Conservation (phyloP, 2,329 filamentous ascomycete genomes). For the Trichoderma asperellum region DNA sequence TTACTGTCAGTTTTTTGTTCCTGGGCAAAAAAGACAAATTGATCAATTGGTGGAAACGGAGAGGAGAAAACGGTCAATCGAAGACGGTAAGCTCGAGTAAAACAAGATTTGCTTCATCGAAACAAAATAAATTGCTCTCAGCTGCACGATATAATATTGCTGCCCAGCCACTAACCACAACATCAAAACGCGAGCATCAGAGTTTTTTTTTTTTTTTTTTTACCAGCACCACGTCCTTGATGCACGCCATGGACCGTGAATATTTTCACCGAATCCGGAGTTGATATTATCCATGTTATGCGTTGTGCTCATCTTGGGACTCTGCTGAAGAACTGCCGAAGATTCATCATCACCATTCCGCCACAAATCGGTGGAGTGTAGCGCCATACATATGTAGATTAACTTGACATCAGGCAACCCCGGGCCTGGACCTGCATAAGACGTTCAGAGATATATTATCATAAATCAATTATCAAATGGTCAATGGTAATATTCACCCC, state of each 20-base stretch:
- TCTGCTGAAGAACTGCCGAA: background rate
- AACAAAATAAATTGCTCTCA: background rate
- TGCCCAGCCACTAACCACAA: background rate
- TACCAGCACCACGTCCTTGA: background rate
- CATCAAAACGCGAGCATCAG: background rate
- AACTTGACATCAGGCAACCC: background rate
- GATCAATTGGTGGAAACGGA: background rate
- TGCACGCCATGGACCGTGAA: background rate
- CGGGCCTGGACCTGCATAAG: background rate
- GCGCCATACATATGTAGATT: background rate
- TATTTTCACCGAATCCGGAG: background rate
- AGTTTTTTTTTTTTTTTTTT: conserved; percentile 13
- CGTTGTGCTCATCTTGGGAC: background rate
- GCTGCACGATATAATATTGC: background rate
- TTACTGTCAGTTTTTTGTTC: background rate
- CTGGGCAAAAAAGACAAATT: background rate
- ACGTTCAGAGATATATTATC: background rate
- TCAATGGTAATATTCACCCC: background rate
- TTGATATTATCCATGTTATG: background rate
- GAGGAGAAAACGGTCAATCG: background rate
- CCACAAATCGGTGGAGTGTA: background rate
- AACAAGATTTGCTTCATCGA: background rate
- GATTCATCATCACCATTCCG: background rate
- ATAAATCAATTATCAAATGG: background rate
- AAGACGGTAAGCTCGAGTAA: background rate